These are phyloP conservation scores for Macrocybe sp. DNA, from an alignment of 1,284 basidiomycete genomes.

Conservation along the genomic window DNA sequence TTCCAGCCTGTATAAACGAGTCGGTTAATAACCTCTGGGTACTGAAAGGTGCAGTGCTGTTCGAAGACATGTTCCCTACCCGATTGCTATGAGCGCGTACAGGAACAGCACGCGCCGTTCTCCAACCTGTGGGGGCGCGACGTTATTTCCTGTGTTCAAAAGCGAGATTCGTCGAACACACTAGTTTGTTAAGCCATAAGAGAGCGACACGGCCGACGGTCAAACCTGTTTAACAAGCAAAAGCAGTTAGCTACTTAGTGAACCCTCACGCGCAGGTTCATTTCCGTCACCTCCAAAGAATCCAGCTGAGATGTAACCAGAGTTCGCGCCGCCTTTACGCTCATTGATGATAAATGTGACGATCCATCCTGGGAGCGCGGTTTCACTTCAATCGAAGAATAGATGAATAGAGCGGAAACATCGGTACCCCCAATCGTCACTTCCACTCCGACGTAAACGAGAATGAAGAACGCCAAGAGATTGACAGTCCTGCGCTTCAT, in stretches of 20 bases:
- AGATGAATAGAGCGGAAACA: conserved; percentile 3
- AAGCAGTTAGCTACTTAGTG: background rate
- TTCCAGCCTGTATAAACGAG: background rate
- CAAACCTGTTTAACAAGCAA: conserved; percentile 22
- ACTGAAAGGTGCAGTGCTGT: background rate
- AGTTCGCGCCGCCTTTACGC: conserved; percentile 27
- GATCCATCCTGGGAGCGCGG: conserved; percentile 34
- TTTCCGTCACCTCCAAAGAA: conserved; percentile 30
- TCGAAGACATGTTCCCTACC: conserved; percentile 1
- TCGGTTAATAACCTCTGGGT: background rate
- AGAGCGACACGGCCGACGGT: conserved; percentile 43
- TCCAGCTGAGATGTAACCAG: conserved; percentile 37
- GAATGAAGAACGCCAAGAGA: conserved; percentile 50
- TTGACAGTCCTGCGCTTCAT: conserved; percentile 47
- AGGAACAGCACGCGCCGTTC: conserved; percentile 16
- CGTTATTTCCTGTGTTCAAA: background rate
- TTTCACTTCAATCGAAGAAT: background rate
- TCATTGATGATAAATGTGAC: conserved; percentile 40
- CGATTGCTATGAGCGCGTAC: conserved; percentile 15
- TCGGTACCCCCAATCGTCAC: conserved; percentile 55
- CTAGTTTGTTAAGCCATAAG: conserved; percentile 46
- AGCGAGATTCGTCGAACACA: conserved; percentile 13
- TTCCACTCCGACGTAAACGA: conserved; percentile 64
- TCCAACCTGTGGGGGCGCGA: conserved; percentile 10
- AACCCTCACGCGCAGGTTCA: conserved; percentile 4